Base-by-base conservation (phyloP, 306 rosid genomes). In the Lablab purpureus region DNA sequence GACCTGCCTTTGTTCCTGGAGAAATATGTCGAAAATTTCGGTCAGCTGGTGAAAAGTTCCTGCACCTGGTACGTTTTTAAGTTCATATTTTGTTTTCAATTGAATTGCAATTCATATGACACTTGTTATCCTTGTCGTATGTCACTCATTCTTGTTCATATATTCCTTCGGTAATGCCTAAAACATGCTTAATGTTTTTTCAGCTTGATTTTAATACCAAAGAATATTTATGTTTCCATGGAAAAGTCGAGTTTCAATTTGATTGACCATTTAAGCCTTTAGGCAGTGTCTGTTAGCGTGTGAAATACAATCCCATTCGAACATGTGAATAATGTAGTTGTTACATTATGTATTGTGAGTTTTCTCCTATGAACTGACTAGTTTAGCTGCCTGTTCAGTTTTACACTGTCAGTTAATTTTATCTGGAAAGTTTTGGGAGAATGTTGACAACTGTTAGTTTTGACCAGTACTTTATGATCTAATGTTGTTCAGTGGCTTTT, bases 1-100 rank as follows among this genome's bases (percentile, higher is more conserved):
- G 97, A 77, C 93, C 97, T 51, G 89, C 93, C 80, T 91, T 95
- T 84, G 87, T 91, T 83, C 97, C 97, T 47, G 97, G 91, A 36
- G 98, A 92, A 82, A 88, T 91, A 56, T 90, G 97, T 81, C 87
- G 92, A 67, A 88, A 86, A 73, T 95, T 92, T 81, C 90, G 86
- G 34, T 91, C 98, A 47, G 87, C 91, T 65, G 85, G 94, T 81
- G 96, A 95, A 86, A 92, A 91, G 81, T 90, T 91, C 84, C 84
- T 95, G 80, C 90, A 95, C 83, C 86, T 85, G 87, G 97, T 95
- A 92, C 76, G 64, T 67, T 79, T 56, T 40, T 47, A 65, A 77
- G 68, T 83, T 83, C 65, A 37, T 71, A 49, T 47, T 71, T 72
- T 82, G 27, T 47, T 56, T 78, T 65, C 67, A 66, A 34, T 80